Base-by-base conservation (phyloP, 495 filamentous ascomycete genomes). In the Parathielavia hyrcaniae region DNA sequence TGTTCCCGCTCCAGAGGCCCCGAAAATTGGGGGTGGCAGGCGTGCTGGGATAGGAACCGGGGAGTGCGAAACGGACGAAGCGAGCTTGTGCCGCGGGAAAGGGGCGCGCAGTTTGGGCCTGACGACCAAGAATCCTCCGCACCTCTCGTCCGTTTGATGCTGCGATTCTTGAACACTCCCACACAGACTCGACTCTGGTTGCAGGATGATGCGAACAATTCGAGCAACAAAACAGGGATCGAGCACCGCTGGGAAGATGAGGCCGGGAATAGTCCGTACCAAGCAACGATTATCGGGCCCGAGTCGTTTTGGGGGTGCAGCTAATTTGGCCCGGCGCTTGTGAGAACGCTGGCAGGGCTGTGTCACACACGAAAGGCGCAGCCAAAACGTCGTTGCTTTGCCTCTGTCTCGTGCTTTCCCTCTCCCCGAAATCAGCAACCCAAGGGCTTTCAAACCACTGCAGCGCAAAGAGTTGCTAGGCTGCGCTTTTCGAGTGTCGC, bases 31-130 rank as follows among this genome's bases (percentile, higher is more conserved):
- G 41, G 38, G 53, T 30, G 53, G 30, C 22, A 20, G 26, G 17
- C 32, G 32, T 45, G 52, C 23, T 38, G 36, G 51, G 38, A 44
- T 17, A 20, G 8, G 23, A 10, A 20, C 16, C 47, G 30, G 38
- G 14, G 46, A 48, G 48, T 20, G 48, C 48, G 30, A 39, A 22
- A 36, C 26, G 26, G 16, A 45, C 16, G 17, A 55, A 46, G 53
- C 43, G 40, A 46, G 34, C 40, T 46, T 55, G 53, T 41, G 60
- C 55, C 43, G 55, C 34, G 44, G 55, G 48, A 53, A 55, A 45
- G 45, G 51, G 50, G 40, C 32, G 52, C 9, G 20, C 46, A 30
- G 26, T 30, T 38, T 46, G 53, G 51, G 17, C 49, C 26, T 43
- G 36, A 10, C 6, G 32, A 26, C 50, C 16, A 41, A 53, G 30